Conservation (phyloP, 257 asterid species). For the Fraxinus cuspidata region DNA sequence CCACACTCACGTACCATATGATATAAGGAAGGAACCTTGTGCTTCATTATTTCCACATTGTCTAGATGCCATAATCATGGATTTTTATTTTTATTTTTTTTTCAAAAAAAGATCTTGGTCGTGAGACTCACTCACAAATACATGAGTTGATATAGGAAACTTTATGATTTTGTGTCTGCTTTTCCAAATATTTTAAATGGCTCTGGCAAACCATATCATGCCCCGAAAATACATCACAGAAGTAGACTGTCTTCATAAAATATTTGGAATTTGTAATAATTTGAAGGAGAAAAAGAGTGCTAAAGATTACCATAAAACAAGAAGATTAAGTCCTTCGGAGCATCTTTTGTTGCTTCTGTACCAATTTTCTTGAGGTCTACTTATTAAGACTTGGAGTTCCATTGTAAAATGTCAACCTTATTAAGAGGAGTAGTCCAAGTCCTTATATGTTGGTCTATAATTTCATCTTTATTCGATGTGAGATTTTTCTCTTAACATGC, state of each 20-base stretch:
- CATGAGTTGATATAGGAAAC: not conserved
- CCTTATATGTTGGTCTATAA: too few species aligned
- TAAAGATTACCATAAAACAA: not conserved
- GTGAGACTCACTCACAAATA: not conserved
- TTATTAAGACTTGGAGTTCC: too few species aligned
- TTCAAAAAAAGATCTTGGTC: not conserved
- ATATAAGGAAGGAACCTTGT: not conserved
- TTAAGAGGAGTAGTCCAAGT: too few species aligned
- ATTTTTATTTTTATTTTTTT: too few species aligned
- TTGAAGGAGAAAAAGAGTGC: not conserved
- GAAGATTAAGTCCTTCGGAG: not conserved
- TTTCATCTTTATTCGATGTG: too few species aligned
- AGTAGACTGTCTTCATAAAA: conserved; percentile 1
- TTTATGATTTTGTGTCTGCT: not conserved
- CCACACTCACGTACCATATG: not conserved
- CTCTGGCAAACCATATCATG: not conserved
- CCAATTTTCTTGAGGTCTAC: too few species aligned
- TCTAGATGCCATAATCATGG: not conserved
- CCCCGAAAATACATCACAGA: not conserved
- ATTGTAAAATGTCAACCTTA: too few species aligned
- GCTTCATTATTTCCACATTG: not conserved
- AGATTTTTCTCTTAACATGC: too few species aligned
- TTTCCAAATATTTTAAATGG: not conserved
- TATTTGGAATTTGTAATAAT: not conserved
- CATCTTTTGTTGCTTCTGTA: not conserved